phyloP scores from a whole-genome alignment of 331 rosid genomes.

The Telfairia occidentalis region DNA sequence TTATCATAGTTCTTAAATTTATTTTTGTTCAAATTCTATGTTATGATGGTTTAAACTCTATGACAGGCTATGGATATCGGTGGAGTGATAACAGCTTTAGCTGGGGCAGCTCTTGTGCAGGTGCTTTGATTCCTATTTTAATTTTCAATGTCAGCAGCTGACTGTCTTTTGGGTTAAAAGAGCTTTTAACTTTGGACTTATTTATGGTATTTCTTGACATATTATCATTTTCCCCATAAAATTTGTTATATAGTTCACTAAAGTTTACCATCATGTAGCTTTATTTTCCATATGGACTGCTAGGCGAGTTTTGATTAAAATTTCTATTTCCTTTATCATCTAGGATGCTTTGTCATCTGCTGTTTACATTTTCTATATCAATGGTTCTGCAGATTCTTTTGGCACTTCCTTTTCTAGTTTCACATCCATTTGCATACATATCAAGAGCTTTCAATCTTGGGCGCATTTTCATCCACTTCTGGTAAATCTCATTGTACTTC shows the following conservation, averaged over 20 bases:
- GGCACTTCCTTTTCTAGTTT: slow-evolving; percentile 77
- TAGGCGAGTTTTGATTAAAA: slow-evolving; percentile 51
- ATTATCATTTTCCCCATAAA: slow-evolving; percentile 13
- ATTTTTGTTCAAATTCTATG: neutral
- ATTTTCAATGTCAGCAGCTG: neutral
- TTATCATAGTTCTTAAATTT: neutral
- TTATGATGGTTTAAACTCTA: slow-evolving; percentile 16
- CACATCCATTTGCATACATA: slow-evolving; percentile 65
- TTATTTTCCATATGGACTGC: slow-evolving; percentile 20
- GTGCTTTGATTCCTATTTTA: slow-evolving; percentile 29
- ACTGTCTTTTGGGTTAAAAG: slow-evolving; percentile 9
- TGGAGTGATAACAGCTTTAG: slow-evolving; percentile 62
- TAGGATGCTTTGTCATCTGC: slow-evolving; percentile 16
- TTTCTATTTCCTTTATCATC: neutral
- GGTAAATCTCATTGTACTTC: slow-evolving; percentile 37
- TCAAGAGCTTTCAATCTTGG: slow-evolving; percentile 92
- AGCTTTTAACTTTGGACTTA: neutral
- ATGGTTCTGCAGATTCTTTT: slow-evolving; percentile 59
- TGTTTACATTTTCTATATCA: slow-evolving; percentile 28
- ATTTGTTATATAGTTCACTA: slow-evolving; percentile 15
- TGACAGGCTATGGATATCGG: slow-evolving; percentile 57
- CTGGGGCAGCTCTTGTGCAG: slow-evolving; percentile 88
- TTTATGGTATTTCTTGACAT: neutral
- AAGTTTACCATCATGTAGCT: slow-evolving; percentile 21
- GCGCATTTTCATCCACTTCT: slow-evolving; percentile 88